Evolutionary conservation across 345 rosid species (phyloP).

Genomic region (Boechera divaricarpa): DNA sequence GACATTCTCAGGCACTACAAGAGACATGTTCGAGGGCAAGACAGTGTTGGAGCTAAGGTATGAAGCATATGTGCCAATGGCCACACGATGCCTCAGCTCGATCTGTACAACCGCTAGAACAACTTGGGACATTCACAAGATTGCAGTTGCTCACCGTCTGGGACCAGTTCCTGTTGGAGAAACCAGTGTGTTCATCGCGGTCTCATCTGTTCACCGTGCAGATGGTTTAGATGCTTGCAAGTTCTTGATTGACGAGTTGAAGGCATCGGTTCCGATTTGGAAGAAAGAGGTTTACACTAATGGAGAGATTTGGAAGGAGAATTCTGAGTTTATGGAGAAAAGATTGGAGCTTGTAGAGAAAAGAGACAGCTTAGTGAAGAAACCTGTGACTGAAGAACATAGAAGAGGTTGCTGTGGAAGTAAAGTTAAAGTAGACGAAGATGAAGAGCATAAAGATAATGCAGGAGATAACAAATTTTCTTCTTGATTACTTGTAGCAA

Average conservation of each 20-base stretch:
- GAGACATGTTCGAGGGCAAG: slow-evolving; percentile 81
- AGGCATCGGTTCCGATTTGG: slow-evolving; percentile 92
- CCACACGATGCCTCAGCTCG: slow-evolving; percentile 60
- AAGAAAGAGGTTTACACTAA: slow-evolving; percentile 90
- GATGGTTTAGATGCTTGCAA: slow-evolving; percentile 90
- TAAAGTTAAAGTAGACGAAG: slow-evolving; percentile 57
- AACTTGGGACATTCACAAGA: slow-evolving; percentile 72
- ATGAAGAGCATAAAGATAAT: slow-evolving; percentile 21
- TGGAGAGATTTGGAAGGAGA: slow-evolving; percentile 98
- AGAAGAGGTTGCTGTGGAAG: slow-evolving; percentile 61
- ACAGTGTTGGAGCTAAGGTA: slow-evolving; percentile 77
- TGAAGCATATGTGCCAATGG: slow-evolving; percentile 94
- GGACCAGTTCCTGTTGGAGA: slow-evolving; percentile 91
- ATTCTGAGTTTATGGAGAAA: slow-evolving; percentile 74
- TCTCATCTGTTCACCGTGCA: slow-evolving; percentile 79
- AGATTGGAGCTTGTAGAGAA: slow-evolving; percentile 59
- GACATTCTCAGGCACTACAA: slow-evolving; percentile 78
- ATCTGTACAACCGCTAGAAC: slow-evolving; percentile 70
- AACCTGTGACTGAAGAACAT: slow-evolving; percentile 43
- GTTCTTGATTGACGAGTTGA: slow-evolving; percentile 78
- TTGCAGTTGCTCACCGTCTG: slow-evolving; percentile 76
- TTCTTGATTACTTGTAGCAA: slow-evolving; percentile 37
- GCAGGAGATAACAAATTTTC: slow-evolving; percentile 31
- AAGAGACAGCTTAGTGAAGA: slow-evolving; percentile 38
- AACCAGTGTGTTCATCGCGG: slow-evolving; percentile 80